Conservation (phyloP, 345 rosid species). For the Aethionema arabicum region DNA sequence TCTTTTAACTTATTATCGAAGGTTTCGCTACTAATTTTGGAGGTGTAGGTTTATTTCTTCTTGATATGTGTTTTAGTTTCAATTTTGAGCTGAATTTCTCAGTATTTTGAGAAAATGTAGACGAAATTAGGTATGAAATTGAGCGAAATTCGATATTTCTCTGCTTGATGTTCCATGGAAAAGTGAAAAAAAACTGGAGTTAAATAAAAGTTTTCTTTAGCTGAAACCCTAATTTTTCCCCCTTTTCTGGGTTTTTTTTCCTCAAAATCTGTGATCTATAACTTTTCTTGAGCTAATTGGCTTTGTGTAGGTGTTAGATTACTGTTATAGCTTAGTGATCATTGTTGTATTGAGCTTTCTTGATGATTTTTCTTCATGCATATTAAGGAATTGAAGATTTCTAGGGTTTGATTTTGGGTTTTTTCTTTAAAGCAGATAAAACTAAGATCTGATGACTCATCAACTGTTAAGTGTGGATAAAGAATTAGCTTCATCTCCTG, state of each 20-base stretch:
- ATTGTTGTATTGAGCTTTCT: too few species aligned
- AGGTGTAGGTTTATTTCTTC: not conserved
- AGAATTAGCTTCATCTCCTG: conserved; percentile 49
- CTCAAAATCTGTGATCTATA: not conserved
- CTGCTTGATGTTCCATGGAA: not conserved
- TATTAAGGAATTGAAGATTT: not conserved
- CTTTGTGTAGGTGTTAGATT: too few species aligned
- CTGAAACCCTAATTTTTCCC: conserved; percentile 7
- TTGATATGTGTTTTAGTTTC: not conserved
- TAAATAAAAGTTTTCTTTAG: not conserved
- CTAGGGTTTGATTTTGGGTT: not conserved
- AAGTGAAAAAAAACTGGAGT: not conserved
- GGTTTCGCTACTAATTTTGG: not conserved
- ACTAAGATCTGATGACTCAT: conserved; percentile 63
- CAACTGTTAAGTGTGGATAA: conserved; percentile 45
- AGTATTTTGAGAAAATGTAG: not conserved
- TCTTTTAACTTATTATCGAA: too few species aligned
- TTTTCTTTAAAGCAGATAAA: conserved; percentile 22
- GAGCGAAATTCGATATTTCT: not conserved
- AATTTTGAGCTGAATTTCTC: not conserved
- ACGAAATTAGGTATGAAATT: not conserved
- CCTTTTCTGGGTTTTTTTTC: not conserved
- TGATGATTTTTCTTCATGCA: conserved; percentile 16
- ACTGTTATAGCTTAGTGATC: too few species aligned
- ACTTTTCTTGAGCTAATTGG: too few species aligned